These are phyloP conservation scores for Septoria linicola DNA, from an alignment of 2,329 filamentous ascomycete species.

Conservation along the genomic window DNA sequence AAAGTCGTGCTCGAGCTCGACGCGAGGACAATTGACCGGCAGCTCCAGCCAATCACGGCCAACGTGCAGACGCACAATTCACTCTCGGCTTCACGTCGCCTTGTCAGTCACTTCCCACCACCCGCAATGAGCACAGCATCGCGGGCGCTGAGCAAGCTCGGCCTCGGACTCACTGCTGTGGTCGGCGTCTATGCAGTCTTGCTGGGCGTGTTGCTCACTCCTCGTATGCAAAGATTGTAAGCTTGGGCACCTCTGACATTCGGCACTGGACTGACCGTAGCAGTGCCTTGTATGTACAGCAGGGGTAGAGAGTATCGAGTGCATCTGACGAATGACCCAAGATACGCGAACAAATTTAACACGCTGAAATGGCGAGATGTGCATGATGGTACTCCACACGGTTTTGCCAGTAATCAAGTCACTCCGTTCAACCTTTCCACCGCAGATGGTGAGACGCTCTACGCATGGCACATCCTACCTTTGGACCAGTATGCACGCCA, in stretches of 20 bases:
- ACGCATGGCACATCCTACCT: slow-evolving; percentile 89
- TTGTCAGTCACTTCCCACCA: background rate
- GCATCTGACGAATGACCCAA: slow-evolving; percentile 43
- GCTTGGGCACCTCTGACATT: slow-evolving; percentile 30
- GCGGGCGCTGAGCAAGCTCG: slow-evolving; percentile 18
- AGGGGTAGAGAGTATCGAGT: background rate
- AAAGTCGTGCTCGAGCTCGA: too few species aligned
- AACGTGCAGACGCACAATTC: background rate
- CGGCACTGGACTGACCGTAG: background rate
- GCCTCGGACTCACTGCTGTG: slow-evolving; percentile 23
- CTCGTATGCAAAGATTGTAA: slow-evolving; percentile 78
- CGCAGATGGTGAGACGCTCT: slow-evolving; percentile 72
- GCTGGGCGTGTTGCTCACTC: slow-evolving; percentile 51
- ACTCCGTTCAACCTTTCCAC: slow-evolving; percentile 79
- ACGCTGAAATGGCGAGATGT: slow-evolving; percentile 69
- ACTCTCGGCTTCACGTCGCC: slow-evolving; percentile 1
- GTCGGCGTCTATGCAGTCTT: slow-evolving; percentile 32
- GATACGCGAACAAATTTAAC: slow-evolving; percentile 83
- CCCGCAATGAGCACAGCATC: slow-evolving; percentile 15
- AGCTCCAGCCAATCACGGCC: background rate
- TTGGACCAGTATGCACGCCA: slow-evolving; percentile 72
- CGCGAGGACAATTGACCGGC: background rate
- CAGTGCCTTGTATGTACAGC: slow-evolving; percentile 5
- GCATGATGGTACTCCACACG: slow-evolving; percentile 74
- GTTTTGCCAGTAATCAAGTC: slow-evolving; percentile 84